Conservation (phyloP, 2,329 filamentous ascomycete species). For the Phialophora tarda region DNA sequence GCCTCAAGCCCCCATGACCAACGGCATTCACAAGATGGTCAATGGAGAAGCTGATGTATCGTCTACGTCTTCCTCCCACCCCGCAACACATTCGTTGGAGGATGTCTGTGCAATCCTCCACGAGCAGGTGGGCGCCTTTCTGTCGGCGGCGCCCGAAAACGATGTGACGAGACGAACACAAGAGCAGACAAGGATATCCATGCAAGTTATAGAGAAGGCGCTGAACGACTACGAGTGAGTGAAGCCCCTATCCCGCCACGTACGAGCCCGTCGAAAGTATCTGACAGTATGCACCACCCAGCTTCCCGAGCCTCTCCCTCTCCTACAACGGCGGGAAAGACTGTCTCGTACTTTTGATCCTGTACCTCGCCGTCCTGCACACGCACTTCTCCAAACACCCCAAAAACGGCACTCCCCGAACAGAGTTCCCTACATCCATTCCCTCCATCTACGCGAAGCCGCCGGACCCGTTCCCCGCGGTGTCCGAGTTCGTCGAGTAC, state of each 20-base stretch:
- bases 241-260: conserved; percentile 9
- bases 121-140: conserved; percentile 66
- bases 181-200: conserved; percentile 72
- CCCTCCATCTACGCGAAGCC: conserved; percentile 91
- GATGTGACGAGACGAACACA: conserved; percentile 69
- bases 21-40: conserved; percentile 28
- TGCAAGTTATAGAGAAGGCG: conserved; percentile 76
- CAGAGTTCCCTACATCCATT: conserved; percentile 57
- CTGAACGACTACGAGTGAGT: conserved; percentile 75
- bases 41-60: conserved; percentile 40
- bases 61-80: conserved; percentile 18
- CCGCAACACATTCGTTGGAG: conserved; percentile 49
- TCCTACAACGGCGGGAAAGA: conserved; percentile 99
- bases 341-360: conserved; percentile 86
- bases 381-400: conserved; percentile 40
- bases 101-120: conserved; percentile 70
- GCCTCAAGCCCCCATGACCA: conserved; percentile 40
- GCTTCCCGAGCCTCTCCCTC: conserved; percentile 77
- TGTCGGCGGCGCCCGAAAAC: conserved; percentile 63
- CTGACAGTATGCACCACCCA: neutral
- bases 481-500: conserved; percentile 78
- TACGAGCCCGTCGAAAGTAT: neutral
- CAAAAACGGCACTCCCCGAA: conserved; percentile 15
- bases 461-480: conserved; percentile 79
- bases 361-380: conserved; percentile 73